Conservation (phyloP, 345 rosid genomes). For the Kandelia obovata region DNA sequence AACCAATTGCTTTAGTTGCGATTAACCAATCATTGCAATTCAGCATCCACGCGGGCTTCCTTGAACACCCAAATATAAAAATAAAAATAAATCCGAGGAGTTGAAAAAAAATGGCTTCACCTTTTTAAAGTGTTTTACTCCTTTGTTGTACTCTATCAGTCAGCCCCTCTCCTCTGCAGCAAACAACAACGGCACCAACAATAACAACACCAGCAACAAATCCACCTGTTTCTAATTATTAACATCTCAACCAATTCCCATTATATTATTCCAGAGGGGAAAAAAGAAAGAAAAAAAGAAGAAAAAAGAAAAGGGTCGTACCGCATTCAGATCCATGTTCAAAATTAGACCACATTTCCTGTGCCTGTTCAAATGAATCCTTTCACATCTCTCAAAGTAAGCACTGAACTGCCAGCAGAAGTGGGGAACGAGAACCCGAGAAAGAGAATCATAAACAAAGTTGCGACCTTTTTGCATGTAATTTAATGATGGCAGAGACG, state of each 20-base stretch:
- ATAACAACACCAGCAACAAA: not conserved
- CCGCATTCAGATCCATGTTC: conserved; percentile 2
- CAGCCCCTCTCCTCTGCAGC: no score
- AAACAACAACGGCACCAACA: not conserved
- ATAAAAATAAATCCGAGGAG: no score
- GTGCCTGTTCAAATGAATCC: not conserved
- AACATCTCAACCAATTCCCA: conserved; percentile 26
- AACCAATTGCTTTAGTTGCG: no score
- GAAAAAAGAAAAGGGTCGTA: not conserved
- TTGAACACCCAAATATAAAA: no score
- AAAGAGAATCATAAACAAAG: not conserved
- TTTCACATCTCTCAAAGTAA: not conserved
- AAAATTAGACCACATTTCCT: not conserved
- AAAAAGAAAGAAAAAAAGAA: not conserved
- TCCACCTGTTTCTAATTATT: conserved; percentile 28
- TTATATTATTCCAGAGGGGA: not conserved
- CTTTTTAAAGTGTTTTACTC: no score
- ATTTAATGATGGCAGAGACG: conserved; percentile 51
- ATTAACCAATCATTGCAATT: no score
- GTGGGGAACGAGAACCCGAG: not conserved
- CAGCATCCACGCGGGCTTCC: no score
- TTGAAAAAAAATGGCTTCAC: no score
- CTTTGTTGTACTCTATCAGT: no score
- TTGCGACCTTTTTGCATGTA: not conserved
- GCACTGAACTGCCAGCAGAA: not conserved